A percentile compares a stretch with the other conserved stretches of the same genome.
These are phyloP conservation scores for Bipolaris cookei DNA, from an alignment of 2,329 filamentous ascomycete species.

Conservation along the genomic window DNA sequence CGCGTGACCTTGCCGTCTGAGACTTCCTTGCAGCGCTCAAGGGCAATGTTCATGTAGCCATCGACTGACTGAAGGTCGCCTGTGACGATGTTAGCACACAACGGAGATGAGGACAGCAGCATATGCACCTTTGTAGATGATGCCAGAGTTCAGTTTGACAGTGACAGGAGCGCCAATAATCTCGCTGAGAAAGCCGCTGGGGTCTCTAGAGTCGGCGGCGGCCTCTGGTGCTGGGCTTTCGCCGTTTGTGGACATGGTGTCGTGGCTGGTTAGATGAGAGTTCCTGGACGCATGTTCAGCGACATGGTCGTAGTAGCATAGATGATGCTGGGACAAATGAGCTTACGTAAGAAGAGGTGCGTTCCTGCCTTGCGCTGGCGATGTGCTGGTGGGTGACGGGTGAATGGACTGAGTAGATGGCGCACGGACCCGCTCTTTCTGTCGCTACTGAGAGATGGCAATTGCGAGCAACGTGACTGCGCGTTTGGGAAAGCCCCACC, in stretches of 20 bases:
- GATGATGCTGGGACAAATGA: no score
- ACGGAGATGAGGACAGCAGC: constrained; percentile 4
- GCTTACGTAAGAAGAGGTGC: background rate
- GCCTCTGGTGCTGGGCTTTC: constrained; percentile 61
- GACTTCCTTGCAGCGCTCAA: constrained; percentile 93
- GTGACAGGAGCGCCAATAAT: constrained; percentile 94
- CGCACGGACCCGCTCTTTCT: constrained; percentile 29
- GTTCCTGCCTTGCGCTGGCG: background rate
- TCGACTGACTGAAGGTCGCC: constrained; percentile 96
- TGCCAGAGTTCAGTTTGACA: constrained; percentile 98
- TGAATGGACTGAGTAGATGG: background rate
- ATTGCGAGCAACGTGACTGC: constrained; percentile 43
- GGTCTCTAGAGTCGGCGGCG: constrained; percentile 80
- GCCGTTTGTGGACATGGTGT: constrained; percentile 65
- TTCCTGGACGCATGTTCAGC: constrained; percentile 1
- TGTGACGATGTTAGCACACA: constrained; percentile 49
- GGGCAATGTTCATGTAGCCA: constrained; percentile 99
- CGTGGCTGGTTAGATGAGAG: constrained; percentile 2
- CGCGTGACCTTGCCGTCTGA: constrained; percentile 83
- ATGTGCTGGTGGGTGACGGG: constrained; percentile 2
- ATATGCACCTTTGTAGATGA: constrained; percentile 86
- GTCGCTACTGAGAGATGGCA: background rate
- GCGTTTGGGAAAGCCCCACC: constrained; percentile 27
- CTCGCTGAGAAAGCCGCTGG: constrained; percentile 88
- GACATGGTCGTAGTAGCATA: background rate